Percentiles rank a stretch among this genome's conserved stretches.
phyloP scores from a whole-genome alignment of 176 grass and related monocot genomes.

The Triticum timopheevii region DNA sequence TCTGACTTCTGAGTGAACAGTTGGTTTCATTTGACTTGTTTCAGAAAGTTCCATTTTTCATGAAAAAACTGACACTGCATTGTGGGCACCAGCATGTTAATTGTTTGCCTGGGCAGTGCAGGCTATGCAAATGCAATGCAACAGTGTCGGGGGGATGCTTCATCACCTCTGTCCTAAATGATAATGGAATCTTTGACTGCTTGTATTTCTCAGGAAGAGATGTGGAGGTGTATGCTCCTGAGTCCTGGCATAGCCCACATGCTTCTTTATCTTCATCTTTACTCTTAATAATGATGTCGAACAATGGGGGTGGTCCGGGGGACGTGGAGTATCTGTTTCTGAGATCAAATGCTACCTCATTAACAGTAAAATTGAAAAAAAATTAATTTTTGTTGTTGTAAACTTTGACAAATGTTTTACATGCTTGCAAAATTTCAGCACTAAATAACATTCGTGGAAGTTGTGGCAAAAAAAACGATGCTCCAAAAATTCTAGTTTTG shows the following conservation, averaged over 20 bases:
- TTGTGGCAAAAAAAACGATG: no score
- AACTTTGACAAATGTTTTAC: no score
- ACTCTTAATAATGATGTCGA: neutral
- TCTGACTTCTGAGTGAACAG: neutral
- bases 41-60: neutral
- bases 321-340: no score
- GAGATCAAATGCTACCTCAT: no score
- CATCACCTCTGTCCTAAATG: neutral
- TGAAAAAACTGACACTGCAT: constrained; percentile 13
- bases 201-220: neutral
- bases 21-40: neutral
- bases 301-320: neutral
- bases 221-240: constrained; percentile 10
- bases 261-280: constrained; percentile 6
- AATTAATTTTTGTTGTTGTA: no score
- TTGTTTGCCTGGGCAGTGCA: constrained; percentile 17
- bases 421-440: no score
- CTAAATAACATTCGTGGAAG: no score
- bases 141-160: constrained; percentile 6
- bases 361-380: no score
- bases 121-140: neutral
- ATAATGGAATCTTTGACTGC: constrained; percentile 47
- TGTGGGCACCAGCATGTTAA: constrained; percentile 32
- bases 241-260: constrained; percentile 17
- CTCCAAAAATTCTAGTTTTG: no score